These are phyloP conservation scores for Macrolepiota albuminosa DNA, from an alignment of 768 basidiomycete species.

Conservation along the genomic window DNA sequence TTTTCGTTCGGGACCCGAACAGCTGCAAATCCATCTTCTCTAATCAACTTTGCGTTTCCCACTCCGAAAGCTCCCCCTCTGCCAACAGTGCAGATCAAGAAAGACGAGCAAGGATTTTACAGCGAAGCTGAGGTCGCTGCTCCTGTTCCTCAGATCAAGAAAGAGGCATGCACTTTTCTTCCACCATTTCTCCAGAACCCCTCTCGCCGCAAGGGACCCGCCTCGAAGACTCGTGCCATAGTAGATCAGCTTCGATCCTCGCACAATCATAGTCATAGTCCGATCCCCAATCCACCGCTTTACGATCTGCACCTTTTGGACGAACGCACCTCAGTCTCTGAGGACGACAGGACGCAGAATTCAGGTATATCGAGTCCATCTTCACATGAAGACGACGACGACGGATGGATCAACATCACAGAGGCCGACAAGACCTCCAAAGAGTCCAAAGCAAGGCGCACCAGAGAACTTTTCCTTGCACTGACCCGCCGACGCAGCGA, in stretches of 20 bases:
- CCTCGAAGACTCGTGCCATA: slow-evolving; percentile 55
- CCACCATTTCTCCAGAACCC: slow-evolving; percentile 46
- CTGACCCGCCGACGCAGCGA: slow-evolving; percentile 37
- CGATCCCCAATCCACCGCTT: slow-evolving; percentile 28
- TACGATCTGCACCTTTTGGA: slow-evolving; percentile 25
- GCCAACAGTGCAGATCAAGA: slow-evolving; percentile 38
- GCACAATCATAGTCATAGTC: slow-evolving; percentile 23
- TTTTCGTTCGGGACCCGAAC: slow-evolving; percentile 18
- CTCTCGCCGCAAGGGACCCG: slow-evolving; percentile 32
- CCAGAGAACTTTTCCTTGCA: slow-evolving; percentile 38
- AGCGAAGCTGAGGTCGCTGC: slow-evolving; percentile 34
- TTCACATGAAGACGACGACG: slow-evolving; percentile 34
- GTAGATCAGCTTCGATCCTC: slow-evolving; percentile 49
- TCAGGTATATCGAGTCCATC: slow-evolving; percentile 26
- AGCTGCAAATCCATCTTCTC: slow-evolving; percentile 18
- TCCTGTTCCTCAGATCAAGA: slow-evolving; percentile 23
- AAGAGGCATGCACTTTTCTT: slow-evolving; percentile 31
- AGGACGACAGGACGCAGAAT: slow-evolving; percentile 31
- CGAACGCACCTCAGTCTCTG: slow-evolving; percentile 33
- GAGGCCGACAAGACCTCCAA: slow-evolving; percentile 18
- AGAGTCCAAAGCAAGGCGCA: slow-evolving; percentile 32
- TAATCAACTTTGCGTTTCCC: slow-evolving; percentile 43
- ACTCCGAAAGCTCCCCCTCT: slow-evolving; percentile 37
- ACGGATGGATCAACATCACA: slow-evolving; percentile 40
- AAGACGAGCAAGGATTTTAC: slow-evolving; percentile 51